A percentile compares a stretch with the other conserved stretches of the same genome.
Evolutionary conservation across 2,329 filamentous ascomycete genomes (phyloP).

Genomic region (Xylaria polymorpha): DNA sequence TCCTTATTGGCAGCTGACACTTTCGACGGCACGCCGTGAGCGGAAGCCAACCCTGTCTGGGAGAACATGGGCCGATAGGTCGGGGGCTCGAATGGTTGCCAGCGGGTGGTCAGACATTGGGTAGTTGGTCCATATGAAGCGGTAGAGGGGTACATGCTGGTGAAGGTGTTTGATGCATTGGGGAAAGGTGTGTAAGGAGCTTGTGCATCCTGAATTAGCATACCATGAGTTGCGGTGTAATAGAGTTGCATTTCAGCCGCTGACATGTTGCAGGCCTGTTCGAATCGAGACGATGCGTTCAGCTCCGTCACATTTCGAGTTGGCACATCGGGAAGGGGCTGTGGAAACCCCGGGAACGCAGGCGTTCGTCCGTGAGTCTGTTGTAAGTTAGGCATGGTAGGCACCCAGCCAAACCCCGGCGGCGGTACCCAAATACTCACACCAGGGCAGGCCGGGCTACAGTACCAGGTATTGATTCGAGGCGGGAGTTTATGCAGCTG

Average conservation of each 20-base stretch:
- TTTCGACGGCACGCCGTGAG: not conserved
- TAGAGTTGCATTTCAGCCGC: not conserved
- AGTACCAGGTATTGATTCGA: not conserved
- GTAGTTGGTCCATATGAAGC: not conserved
- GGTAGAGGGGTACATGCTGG: not conserved
- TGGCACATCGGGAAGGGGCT: not conserved
- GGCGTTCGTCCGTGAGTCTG: no score
- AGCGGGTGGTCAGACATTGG: not conserved
- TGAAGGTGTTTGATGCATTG: not conserved
- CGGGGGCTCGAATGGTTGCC: not conserved
- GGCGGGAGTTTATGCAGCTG: not conserved
- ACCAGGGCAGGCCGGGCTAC: constrained; percentile 10
- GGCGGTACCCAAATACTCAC: constrained; percentile 4
- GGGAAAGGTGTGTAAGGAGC: no score
- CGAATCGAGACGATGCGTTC: not conserved
- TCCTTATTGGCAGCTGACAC: not conserved
- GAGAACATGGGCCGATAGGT: not conserved
- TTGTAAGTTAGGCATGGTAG: no score
- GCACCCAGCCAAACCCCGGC: not conserved
- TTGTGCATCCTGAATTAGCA: not conserved
- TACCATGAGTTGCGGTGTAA: not conserved
- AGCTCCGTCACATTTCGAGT: not conserved
- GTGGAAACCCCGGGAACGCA: not conserved
- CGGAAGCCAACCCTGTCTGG: not conserved
- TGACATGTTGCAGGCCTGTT: not conserved